Conservation (phyloP, 2,329 filamentous ascomycete genomes). For the Arachnopeziza araneosa region DNA sequence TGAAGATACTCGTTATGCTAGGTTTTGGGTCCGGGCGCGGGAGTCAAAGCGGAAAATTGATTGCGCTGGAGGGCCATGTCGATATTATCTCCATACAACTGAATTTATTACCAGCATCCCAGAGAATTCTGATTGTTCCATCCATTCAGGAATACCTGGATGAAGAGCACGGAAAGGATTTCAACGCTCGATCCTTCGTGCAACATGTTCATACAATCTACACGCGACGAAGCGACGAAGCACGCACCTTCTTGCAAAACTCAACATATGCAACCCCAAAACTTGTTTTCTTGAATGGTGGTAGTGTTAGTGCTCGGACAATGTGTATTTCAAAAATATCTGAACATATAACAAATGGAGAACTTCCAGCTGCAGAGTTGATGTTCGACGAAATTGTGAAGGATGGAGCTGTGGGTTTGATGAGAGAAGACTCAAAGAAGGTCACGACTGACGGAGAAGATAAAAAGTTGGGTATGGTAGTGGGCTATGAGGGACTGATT, state of each 20-base stretch:
- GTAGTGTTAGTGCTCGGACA: constrained; percentile 48
- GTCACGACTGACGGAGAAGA: not conserved
- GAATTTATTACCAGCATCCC: constrained; percentile 52
- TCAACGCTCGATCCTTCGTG: constrained; percentile 39
- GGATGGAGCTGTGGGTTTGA: constrained; percentile 41
- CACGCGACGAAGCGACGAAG: constrained; percentile 41
- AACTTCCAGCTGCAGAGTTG: constrained; percentile 43
- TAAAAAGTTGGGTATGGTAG: not conserved
- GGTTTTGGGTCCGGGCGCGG: not conserved
- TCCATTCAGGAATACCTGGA: constrained; percentile 18
- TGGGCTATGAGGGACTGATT: not conserved
- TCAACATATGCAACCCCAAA: constrained; percentile 41
- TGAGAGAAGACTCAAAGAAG: constrained; percentile 4
- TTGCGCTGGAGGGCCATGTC: constrained; percentile 54
- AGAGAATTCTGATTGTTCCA: constrained; percentile 53
- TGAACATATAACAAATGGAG: constrained; percentile 44
- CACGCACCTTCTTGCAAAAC: constrained; percentile 44
- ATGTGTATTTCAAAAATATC: constrained; percentile 51
- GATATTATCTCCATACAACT: constrained; percentile 54
- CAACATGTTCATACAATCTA: constrained; percentile 47
- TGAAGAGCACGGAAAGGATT: constrained; percentile 29
- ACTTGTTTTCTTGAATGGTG: constrained; percentile 56
- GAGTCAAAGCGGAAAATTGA: constrained; percentile 40
- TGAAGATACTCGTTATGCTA: not conserved
- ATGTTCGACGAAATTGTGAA: constrained; percentile 47